These are phyloP conservation scores for Candolleomyces efflorescens DNA, from an alignment of 768 basidiomycete species.

Conservation along the genomic window DNA sequence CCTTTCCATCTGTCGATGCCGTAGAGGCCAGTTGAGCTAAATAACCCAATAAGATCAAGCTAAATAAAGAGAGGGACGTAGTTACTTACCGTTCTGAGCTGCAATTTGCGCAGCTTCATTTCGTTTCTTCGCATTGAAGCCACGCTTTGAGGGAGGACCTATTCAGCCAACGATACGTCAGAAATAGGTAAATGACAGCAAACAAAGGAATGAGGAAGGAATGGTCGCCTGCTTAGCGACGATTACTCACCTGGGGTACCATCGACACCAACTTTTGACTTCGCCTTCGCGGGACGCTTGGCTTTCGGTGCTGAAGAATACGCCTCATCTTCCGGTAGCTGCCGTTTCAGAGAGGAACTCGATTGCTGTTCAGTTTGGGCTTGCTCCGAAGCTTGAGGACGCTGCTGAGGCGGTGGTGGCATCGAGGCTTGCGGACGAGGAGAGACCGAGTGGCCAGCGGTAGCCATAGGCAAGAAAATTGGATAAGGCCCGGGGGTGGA, in stretches of 20 bases:
- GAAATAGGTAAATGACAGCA: not conserved
- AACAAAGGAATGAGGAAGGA: constrained; percentile 9
- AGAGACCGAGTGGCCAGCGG: not conserved
- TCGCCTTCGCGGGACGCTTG: constrained; percentile 28
- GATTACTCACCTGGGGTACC: constrained; percentile 19
- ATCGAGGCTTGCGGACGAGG: not conserved
- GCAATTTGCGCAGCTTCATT: constrained; percentile 63
- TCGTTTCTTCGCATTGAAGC: constrained; percentile 69
- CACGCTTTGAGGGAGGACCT: constrained; percentile 52
- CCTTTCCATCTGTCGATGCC: constrained; percentile 16
- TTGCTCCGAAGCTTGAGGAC: not conserved
- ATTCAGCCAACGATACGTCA: constrained; percentile 1
- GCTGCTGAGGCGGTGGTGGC: not conserved
- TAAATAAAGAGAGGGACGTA: not conserved
- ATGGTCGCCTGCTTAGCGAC: not conserved
- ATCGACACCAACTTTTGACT: constrained; percentile 40
- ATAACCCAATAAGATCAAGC: not conserved
- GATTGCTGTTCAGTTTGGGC: not conserved
- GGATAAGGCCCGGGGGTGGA: constrained; percentile 9
- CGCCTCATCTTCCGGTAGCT: constrained; percentile 32
- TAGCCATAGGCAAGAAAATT: not conserved
- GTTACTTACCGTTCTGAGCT: constrained; percentile 55
- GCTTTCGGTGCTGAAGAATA: constrained; percentile 28
- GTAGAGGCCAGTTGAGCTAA: not conserved
- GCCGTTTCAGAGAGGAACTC: constrained; percentile 24